Evolutionary conservation across 176 grass and related monocot genomes (phyloP).

Genomic region (Carex cristatella): DNA sequence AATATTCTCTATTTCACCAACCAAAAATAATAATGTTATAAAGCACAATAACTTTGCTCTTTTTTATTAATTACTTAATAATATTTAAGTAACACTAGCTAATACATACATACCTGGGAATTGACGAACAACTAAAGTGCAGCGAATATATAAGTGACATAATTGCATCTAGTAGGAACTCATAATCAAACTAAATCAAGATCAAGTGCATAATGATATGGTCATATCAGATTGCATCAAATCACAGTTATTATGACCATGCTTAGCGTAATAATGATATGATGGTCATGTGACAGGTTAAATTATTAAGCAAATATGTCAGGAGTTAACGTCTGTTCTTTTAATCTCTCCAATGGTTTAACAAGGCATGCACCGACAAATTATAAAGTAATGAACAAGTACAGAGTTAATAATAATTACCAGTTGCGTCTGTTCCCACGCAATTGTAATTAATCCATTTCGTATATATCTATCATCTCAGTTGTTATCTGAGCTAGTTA

Average conservation of each 20-base stretch:
- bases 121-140: not conserved
- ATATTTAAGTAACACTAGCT: not conserved
- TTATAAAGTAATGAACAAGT: not conserved
- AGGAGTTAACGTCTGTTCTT: not conserved
- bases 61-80: not conserved
- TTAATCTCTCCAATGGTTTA: not conserved
- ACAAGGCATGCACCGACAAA: slow-evolving; percentile 1
- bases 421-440: not conserved
- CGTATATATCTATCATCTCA: not conserved
- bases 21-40: not conserved
- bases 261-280: not conserved
- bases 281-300: not conserved
- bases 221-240: not conserved
- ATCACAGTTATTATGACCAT: not conserved
- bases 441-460: not conserved
- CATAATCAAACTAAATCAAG: not conserved
- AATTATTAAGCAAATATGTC: not conserved
- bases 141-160: not conserved
- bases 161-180: not conserved
- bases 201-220: not conserved
- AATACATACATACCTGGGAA: not conserved
- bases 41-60: not conserved
- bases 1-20: slow-evolving; percentile 10
- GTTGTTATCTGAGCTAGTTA: slow-evolving; percentile 6
- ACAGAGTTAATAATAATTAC: not conserved